Percentiles rank a stretch among this genome's conserved stretches.
These are phyloP conservation scores for Pontederia paniculata DNA, from an alignment of 176 grass and related monocot genomes.

Conservation along the genomic window DNA sequence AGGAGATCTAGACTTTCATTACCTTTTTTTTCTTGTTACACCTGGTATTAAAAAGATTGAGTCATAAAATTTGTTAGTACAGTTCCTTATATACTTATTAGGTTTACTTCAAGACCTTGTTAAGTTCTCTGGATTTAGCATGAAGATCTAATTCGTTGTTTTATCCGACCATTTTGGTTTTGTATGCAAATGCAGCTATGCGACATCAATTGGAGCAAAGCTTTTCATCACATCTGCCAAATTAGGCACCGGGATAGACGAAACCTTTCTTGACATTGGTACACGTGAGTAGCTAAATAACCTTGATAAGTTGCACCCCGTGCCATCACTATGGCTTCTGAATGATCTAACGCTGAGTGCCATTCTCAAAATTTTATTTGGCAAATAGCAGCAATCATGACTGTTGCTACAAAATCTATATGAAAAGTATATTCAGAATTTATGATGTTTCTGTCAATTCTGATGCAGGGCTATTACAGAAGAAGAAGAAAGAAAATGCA, in stretches of 20 bases:
- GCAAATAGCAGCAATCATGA: no score
- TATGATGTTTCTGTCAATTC: not conserved
- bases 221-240: conserved; percentile 74
- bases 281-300: conserved; percentile 27
- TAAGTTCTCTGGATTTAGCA: no score
- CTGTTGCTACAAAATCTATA: no score
- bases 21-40: no score
- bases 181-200: conserved; percentile 29
- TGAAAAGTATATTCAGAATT: no score
- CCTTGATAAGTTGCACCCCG: no score
- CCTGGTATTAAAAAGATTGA: no score
- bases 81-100: no score
- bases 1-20: no score
- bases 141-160: not conserved
- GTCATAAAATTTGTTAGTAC: no score
- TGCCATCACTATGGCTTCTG: not conserved
- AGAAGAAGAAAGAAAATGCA: conserved; percentile 30
- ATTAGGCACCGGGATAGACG: conserved; percentile 48
- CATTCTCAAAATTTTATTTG: no score
- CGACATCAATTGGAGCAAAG: conserved; percentile 44
- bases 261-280: conserved; percentile 55
- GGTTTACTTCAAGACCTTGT: no score
- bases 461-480: conserved; percentile 38
- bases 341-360: not conserved
- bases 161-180: not conserved